Base-by-base conservation (phyloP, 164 flowering plant genomes). In the Sextonia rubra region DNA sequence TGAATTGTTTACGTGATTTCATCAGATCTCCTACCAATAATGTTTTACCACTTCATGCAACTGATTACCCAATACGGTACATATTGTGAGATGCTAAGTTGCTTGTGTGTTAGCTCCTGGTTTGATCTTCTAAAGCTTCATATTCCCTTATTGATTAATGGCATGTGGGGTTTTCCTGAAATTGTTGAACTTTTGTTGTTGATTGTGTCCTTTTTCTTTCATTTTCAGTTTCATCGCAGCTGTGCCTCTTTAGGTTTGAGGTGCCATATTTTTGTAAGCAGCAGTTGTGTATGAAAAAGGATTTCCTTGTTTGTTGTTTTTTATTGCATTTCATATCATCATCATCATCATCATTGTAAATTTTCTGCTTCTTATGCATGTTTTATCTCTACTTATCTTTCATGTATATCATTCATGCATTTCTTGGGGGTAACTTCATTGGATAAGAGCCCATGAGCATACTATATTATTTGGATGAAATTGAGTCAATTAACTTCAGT, bases 41-140 rank as follows among this genome's bases (percentile, higher is more conserved):
- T 61, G 48, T 55, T 66, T 74, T 64, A 26, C 78, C 44, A 0
- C 20, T 73, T 26, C 85, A 77, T 32, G 81, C 71, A 27, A 60
- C 61, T 47, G 78, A 79, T 64, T 82, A 52, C 71, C 78, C 86
- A 47, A 83, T 81, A 66, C 64, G 90, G 98, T 94, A 77, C 80
- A 82, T 27, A 47, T 2, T 77, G 61, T 44, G 48, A 27, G 30
- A 69, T 14, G 18, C 20, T 12, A n/a, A 66, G 15, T 4, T 49
- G 30, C 48, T 22, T 24, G 32, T 8, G 26, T 77, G 52, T 49
- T 60, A 62, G 23, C 30, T 60, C 2, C 60, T 58, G 44, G 11
- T 62, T 8, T 60, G 37, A 15, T 37, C 22, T 73, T 71, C 26
- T 71, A 23, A 30, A 24, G 30, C 20, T 15, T 48, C 37, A 26